Evolutionary conservation across 345 rosid genomes (phyloP), one percentile per base, ranked within the genome.

Genomic region (Mercurialis annua): DNA sequence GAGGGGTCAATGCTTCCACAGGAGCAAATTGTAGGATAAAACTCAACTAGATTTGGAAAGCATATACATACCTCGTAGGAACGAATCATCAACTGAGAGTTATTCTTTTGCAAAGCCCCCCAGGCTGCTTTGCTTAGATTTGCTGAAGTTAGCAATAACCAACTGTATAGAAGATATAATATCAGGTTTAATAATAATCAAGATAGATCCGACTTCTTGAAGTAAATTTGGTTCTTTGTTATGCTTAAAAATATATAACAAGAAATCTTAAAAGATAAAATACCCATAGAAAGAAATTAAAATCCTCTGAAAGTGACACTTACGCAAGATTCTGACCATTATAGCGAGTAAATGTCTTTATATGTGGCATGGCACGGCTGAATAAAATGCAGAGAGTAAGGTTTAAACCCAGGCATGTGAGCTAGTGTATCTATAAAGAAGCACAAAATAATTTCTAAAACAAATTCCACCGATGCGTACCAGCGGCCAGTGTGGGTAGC

Each of bases 61-160:
- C 16, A 3, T 64, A 14, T 5, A 43, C 66, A 58, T 75, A 89
- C 99, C 95, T 94, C 97, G 15, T 91, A 94, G 44, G 99, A 91
- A 74, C 97, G 92, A 58, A 89, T 82, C 99, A 91, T 94, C 77
- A 94, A 79, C 77, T 94, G 99, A 43, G 97, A 86, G 72, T 85
- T 86, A 69, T 87, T 94, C 81, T 91, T 94, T 77, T 94, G 97
- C 53, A 91, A 83, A 64, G 95, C 87, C 68, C 97, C 99, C 99
- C 97, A 91, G 17, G 99, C 96, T 57, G 97, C 96, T 85, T 91
- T 94, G 81, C 99, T 91, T 55, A 94, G 99, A 73, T 94, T 91
- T 60, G 97, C 72, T 20, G 97, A 94, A 75, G 95, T 94, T 67
- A 91, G 77, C 86, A 91, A 71, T 62, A 94, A 82, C 97, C 97